A percentile compares a stretch with the other conserved stretches of the same genome.
Evolutionary conservation across 2,329 filamentous ascomycete genomes (phyloP).

Genomic region (Orbilia blumenaviensis): DNA sequence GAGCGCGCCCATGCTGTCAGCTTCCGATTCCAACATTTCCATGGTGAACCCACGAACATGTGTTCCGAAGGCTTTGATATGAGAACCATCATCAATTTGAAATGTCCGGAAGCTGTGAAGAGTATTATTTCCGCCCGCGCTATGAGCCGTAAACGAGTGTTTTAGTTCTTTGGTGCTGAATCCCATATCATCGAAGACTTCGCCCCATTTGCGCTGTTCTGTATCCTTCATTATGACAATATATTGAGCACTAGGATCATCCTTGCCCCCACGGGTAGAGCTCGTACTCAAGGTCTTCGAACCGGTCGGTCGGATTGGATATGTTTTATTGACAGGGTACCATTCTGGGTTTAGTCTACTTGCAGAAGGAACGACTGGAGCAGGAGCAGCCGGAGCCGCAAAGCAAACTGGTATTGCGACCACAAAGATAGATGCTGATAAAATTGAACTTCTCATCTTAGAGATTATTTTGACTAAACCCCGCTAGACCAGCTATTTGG

Average conservation of each 20-base stretch:
- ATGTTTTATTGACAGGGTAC: constrained; percentile 14
- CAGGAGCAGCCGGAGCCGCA: constrained; percentile 2
- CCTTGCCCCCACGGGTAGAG: background rate
- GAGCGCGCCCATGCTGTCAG: constrained; percentile 7
- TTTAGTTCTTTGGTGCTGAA: constrained; percentile 25
- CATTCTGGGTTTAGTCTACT: constrained; percentile 10
- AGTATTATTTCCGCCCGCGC: background rate
- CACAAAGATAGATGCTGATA: background rate
- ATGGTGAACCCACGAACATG: constrained; percentile 29
- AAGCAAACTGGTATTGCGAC: background rate
- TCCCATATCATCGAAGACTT: constrained; percentile 35
- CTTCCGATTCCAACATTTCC: constrained; percentile 35
- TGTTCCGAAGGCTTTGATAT: constrained; percentile 34
- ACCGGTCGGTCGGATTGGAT: background rate
- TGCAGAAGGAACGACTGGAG: background rate
- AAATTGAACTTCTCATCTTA: background rate
- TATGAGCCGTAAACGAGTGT: background rate
- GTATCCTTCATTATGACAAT: constrained; percentile 19
- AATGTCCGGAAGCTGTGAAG: constrained; percentile 3
- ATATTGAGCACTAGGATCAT: constrained; percentile 23
- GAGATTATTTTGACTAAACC: background rate
- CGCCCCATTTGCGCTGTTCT: constrained; percentile 24
- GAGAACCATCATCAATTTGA: constrained; percentile 11
- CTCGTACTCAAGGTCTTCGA: background rate
- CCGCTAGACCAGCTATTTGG: too few relatives aligned